Evolutionary conservation across 2,329 filamentous ascomycete genomes (phyloP), one percentile per base, ranked within the genome.

Genomic region (Diaporthe nobilis): DNA sequence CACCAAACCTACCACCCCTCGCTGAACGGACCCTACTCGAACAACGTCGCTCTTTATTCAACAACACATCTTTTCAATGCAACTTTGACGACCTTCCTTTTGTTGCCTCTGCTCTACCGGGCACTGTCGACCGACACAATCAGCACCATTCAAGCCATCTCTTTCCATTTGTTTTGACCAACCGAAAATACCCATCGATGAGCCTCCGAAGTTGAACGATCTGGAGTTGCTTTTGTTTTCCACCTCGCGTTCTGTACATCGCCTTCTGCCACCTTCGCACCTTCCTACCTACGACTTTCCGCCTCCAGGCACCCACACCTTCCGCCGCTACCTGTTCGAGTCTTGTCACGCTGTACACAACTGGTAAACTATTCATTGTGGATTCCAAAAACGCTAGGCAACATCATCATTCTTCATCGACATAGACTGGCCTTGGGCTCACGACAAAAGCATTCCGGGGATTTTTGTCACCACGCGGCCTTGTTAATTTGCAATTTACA

Each of bases 141-240:
- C 74, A 57, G 74, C 79, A 80, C 78, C 55, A 58, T 76, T 58
- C 76, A 42, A 80, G 79, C 79, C 76, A 78, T 73, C 71, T 74
- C 73, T n/a, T 63, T 68, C 82, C 82, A 82, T 84, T 84, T 85
- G 81, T 85, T 81, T 77, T 79, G 78, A 80, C 78, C 82, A 82
- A 78, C 78, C 76, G 75, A 77, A 77, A 82, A 85, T 84, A 84
- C 83, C 83, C 80, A 81, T 84, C 82, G 78, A 87, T 87, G 86
- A 87, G 85, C 84, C 83, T 85, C 84, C 85, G 85, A 86, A 81
- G 78, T 75, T 85, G 80, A 85, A 87, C 85, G 85, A 86, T 81
- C 81, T 81, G 84, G 84, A 82, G 85, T 84, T 79, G 77, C 77
- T 80, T 79, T 81, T 80, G 78, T 77, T 78, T 79, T 73, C 76